phyloP scores from a whole-genome alignment of 345 rosid genomes.

The Eucalyptus urophylla region DNA sequence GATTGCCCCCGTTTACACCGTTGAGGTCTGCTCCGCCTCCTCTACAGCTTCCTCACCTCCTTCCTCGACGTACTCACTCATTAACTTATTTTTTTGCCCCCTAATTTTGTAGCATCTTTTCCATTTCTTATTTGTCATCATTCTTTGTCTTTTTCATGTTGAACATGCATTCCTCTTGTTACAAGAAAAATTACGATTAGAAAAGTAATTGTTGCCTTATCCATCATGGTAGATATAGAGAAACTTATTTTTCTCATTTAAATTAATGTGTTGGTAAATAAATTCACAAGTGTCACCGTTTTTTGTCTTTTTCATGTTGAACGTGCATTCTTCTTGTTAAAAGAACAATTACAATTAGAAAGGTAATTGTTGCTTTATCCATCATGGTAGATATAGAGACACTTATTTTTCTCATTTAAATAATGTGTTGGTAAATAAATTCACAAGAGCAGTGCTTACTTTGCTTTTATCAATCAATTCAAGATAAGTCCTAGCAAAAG shows the following conservation, averaged over 20 bases:
- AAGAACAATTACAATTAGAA: neutral
- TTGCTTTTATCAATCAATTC: neutral
- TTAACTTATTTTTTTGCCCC: no score
- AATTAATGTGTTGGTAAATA: neutral
- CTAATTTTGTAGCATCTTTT: no score
- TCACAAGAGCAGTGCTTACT: neutral
- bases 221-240: neutral
- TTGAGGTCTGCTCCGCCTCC: no score
- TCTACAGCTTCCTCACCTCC: no score
- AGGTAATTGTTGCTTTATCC: neutral
- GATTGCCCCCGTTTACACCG: no score
- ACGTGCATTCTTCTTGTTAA: neutral
- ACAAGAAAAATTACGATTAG: neutral
- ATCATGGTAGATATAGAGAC: accelerated
- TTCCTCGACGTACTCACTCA: no score
- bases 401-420: neutral
- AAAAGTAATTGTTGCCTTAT: neutral
- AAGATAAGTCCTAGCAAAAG: neutral
- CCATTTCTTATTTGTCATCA: slow-evolving; percentile 16
- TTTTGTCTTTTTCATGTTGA: neutral
- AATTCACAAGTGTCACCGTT: slow-evolving; percentile 15
- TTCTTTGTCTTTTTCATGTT: neutral
- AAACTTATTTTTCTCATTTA: neutral
- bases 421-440: neutral
- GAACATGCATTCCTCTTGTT: neutral